These are phyloP conservation scores for Medicago arabica DNA, from an alignment of 306 rosid genomes.

Conservation along the genomic window DNA sequence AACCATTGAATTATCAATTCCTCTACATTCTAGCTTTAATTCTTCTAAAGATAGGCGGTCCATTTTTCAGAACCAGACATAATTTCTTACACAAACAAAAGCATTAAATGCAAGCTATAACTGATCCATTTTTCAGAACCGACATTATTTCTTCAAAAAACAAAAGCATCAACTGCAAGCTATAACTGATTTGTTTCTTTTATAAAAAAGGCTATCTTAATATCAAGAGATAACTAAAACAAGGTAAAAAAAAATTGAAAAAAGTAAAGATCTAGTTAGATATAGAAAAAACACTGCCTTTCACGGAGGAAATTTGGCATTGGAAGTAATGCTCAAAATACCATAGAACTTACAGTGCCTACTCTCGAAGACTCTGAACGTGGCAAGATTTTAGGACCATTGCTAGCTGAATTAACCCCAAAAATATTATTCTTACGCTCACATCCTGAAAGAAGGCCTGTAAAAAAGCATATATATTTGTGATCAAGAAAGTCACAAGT, in stretches of 20 bases:
- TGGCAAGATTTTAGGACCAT: constrained; percentile 45
- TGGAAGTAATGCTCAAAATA: constrained; percentile 1
- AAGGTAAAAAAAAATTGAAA: neutral
- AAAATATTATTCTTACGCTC: constrained; percentile 55
- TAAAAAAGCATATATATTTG: constrained; percentile 35
- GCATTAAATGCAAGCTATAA: constrained; percentile 20
- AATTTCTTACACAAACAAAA: neutral
- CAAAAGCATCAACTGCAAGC: constrained; percentile 22
- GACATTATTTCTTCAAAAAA: neutral
- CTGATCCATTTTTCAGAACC: constrained; percentile 4
- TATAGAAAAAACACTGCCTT: neutral
- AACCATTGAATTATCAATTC: neutral
- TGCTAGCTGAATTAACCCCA: constrained; percentile 54
- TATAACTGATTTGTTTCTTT: neutral
- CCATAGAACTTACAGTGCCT: constrained; percentile 53
- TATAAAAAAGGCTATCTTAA: neutral
- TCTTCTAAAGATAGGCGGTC: neutral
- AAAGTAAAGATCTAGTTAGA: neutral
- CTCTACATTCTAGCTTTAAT: neutral
- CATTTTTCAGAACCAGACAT: constrained; percentile 1
- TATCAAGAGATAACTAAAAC: constrained; percentile 22
- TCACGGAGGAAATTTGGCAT: neutral
- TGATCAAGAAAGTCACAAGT: constrained; percentile 31
- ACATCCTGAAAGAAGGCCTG: constrained; percentile 55
- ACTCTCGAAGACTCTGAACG: constrained; percentile 48